These are phyloP conservation scores for Pharnaceum exiguum DNA, from an alignment of 148 eudicot genomes.

Conservation along the genomic window DNA sequence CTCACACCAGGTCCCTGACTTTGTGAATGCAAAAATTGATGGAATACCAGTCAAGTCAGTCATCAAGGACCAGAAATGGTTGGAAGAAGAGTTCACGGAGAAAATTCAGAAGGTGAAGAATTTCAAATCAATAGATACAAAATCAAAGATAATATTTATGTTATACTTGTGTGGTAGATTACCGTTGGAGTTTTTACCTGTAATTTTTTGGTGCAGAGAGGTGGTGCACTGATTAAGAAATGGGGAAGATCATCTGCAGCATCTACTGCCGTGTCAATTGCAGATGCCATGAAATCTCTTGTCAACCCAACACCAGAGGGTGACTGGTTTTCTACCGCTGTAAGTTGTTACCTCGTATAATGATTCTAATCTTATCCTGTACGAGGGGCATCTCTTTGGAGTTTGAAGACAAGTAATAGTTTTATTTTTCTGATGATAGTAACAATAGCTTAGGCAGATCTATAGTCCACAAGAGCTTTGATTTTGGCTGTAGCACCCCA, in stretches of 20 bases:
- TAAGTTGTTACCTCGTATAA: constrained; percentile 34
- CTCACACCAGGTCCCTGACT: constrained; percentile 79
- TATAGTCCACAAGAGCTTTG: too few species aligned
- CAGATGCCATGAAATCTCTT: constrained; percentile 86
- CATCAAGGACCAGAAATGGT: constrained; percentile 84
- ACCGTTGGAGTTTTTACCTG: neutral
- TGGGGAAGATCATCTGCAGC: constrained; percentile 99
- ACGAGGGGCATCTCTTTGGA: too few species aligned
- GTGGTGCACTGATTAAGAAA: constrained; percentile 81
- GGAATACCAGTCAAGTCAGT: constrained; percentile 85
- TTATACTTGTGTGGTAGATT: too few species aligned
- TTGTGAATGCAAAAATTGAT: constrained; percentile 76
- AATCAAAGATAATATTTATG: neutral
- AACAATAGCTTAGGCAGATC: too few species aligned
- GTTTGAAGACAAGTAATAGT: too few species aligned
- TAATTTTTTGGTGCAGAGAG: constrained; percentile 57
- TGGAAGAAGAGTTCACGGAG: constrained; percentile 86
- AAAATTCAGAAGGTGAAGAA: constrained; percentile 68
- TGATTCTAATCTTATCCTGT: too few species aligned
- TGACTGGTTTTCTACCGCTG: constrained; percentile 99
- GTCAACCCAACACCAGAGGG: constrained; percentile 89
- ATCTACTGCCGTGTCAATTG: constrained; percentile 92
- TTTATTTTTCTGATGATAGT: too few species aligned
- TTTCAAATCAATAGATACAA: neutral
- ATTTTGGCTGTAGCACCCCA: too few species aligned